Percentiles rank a stretch among this genome's conserved stretches.
phyloP scores from a whole-genome alignment of 2,329 filamentous ascomycete species.

The Atkinsonella texensis region DNA sequence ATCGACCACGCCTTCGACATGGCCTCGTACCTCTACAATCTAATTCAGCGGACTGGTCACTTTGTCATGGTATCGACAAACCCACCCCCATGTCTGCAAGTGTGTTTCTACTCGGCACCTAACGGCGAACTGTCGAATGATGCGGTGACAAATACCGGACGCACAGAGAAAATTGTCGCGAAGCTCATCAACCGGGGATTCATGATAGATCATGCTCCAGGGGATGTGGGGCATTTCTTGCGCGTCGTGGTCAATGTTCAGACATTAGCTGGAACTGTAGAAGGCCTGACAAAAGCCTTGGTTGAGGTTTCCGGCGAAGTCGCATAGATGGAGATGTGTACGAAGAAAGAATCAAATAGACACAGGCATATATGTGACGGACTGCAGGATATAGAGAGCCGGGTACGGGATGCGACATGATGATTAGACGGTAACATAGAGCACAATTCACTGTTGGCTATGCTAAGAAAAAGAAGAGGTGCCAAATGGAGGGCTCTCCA shows the following conservation, averaged over 20 bases:
- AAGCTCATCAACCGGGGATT: slow-evolving; percentile 39
- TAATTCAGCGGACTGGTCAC: slow-evolving; percentile 42
- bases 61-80: slow-evolving; percentile 64
- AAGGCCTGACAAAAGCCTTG: slow-evolving; percentile 42
- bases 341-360: background rate
- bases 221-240: slow-evolving; percentile 42
- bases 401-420: background rate
- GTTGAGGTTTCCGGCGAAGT: slow-evolving; percentile 29
- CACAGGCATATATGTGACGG: background rate
- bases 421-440: background rate
- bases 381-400: background rate
- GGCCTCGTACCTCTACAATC: slow-evolving; percentile 54
- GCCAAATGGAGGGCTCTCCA: no score
- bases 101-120: slow-evolving; percentile 82
- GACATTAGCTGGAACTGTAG: slow-evolving; percentile 38
- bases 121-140: slow-evolving; percentile 32
- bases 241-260: slow-evolving; percentile 48
- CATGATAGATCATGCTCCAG: slow-evolving; percentile 52
- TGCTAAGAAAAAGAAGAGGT: no score
- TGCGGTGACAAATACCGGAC: slow-evolving; percentile 32
- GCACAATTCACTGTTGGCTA: background rate
- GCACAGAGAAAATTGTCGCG: slow-evolving; percentile 36
- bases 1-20: slow-evolving; percentile 62
- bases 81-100: slow-evolving; percentile 79
- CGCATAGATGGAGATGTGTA: background rate